phyloP scores from a whole-genome alignment of 495 filamentous ascomycete species.

The Hypoxylon fuscum region DNA sequence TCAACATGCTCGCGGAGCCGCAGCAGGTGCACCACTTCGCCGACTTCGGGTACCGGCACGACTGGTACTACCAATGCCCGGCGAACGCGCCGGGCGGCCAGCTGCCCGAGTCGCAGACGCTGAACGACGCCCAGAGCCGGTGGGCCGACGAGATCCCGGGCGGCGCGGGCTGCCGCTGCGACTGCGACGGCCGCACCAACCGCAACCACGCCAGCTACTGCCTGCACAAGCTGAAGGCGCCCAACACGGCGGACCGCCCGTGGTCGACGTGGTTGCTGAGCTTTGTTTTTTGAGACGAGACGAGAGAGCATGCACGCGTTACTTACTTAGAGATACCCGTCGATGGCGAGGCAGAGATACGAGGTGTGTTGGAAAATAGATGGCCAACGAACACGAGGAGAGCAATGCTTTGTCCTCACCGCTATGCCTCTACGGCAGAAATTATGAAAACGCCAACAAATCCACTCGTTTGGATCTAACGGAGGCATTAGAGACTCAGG shows the following conservation, averaged over 20 bases:
- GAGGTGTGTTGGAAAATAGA: too few relatives aligned
- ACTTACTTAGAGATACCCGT: constrained; percentile 1
- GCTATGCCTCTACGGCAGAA: too few relatives aligned
- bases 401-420: background rate
- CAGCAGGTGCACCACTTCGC: constrained; percentile 62
- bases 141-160: constrained; percentile 48
- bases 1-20: constrained; percentile 59
- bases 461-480: too few relatives aligned
- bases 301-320: too few relatives aligned
- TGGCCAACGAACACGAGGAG: too few relatives aligned
- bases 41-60: constrained; percentile 63
- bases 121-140: constrained; percentile 35
- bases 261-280: constrained; percentile 41
- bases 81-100: constrained; percentile 56
- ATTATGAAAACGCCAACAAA: too few relatives aligned
- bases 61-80: constrained; percentile 57
- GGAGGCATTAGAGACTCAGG: too few relatives aligned
- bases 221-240: constrained; percentile 47
- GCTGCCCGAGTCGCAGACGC: constrained; percentile 43
- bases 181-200: constrained; percentile 50
- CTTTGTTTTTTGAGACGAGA: constrained; percentile 31
- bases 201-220: constrained; percentile 49
- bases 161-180: constrained; percentile 55
- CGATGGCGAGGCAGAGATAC: background rate
- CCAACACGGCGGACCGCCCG: constrained; percentile 43